Evolutionary conservation across 1,284 basidiomycete genomes (phyloP), one percentile per base, ranked within the genome.

Genomic region (Trichosporon inkin): DNA sequence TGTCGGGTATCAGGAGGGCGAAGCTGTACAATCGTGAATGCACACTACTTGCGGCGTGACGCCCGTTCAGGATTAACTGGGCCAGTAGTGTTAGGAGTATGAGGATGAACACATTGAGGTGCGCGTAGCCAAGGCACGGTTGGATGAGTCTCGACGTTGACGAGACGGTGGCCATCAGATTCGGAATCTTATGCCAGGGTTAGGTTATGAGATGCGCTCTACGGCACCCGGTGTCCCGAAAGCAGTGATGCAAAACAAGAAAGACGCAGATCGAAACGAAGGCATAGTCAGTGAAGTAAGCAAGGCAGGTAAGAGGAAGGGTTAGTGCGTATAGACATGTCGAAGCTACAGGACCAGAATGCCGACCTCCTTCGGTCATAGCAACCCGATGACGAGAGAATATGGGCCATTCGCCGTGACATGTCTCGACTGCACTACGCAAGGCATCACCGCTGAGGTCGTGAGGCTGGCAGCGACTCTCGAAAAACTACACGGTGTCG

Each of bases 361-460:
- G 17, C 4, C 7, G 6, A 17, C 20, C 22, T 7, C 11, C 22
- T 32, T 28, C 28, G 44, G 24, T 49, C 44, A 24, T 22, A 22
- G 44, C 44, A 28, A 49, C 22, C 44, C 44, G 44, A 49, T 49
- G 44, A 28, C 44, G 44, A 49, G 44, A 49, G 16, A 14, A n/a
- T n/a, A 49, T 10, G n/a, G 28, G 14, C 7, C 44, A 49, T 28
- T 28, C 16, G 44, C 44, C 24, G 44, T 49, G 16, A 17, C 24
- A 22, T 32, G n/a, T 49, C 22, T 16, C 41, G 28, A 47, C 41
- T 24, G 41, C 22, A 28, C 41, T 11, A 47, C 39, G 39, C 3
- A 8, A 24, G 14, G 40, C 14, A 22, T 44, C 20, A 14, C 40
- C 14, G 40, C 22, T 13, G 11, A 14, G 40, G 20, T 22, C 22